Conservation (phyloP, 2,329 filamentous ascomycete species). For the Sporothrix luriei region DNA sequence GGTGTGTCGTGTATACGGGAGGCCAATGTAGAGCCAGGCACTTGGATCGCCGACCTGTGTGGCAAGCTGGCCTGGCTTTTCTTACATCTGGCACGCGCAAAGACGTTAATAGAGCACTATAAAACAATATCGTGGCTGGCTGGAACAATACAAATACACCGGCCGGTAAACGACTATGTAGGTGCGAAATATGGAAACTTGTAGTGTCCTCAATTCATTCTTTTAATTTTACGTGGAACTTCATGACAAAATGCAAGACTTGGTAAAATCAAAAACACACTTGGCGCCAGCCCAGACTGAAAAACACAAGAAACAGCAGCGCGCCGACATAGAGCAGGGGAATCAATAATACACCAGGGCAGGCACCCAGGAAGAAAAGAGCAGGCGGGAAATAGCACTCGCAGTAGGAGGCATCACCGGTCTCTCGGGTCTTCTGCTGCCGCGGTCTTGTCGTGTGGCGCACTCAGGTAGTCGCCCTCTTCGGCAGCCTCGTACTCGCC, state of each 20-base stretch:
- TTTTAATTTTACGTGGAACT: not conserved
- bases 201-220: not conserved
- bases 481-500: constrained; percentile 96
- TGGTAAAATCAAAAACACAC: not conserved
- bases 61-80: too few species aligned
- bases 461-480: constrained; percentile 82
- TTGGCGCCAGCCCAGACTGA: constrained; percentile 23
- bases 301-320: not conserved
- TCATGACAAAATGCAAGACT: not conserved
- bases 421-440: constrained; percentile 50
- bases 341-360: constrained; percentile 26
- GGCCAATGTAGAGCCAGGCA: too few species aligned
- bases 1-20: too few species aligned
- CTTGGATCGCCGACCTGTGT: too few species aligned
- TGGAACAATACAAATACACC: not conserved
- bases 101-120: not conserved
- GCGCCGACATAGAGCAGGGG: constrained; percentile 19
- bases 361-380: not conserved
- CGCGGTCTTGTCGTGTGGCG: constrained; percentile 56
- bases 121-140: not conserved
- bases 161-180: not conserved
- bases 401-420: not conserved
- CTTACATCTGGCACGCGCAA: too few species aligned
- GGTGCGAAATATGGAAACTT: not conserved
- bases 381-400: not conserved